Evolutionary conservation across 495 filamentous ascomycete genomes (phyloP).

Genomic region (Xylaria cubensis): DNA sequence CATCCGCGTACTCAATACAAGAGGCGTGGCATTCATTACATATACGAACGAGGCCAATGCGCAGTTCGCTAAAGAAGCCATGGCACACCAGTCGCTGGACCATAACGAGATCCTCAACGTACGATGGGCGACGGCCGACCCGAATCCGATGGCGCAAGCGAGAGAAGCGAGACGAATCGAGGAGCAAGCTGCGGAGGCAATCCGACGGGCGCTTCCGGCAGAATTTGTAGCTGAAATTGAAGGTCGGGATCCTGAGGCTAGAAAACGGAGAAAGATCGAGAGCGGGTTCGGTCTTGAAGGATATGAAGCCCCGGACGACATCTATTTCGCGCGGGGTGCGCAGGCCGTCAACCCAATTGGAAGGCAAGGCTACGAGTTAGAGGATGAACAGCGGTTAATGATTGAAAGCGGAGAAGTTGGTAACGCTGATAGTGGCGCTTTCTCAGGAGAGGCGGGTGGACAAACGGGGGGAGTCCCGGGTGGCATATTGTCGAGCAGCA

Average conservation of each 20-base stretch:
- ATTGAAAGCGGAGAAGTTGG: constrained; percentile 48
- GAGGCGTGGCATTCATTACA: constrained; percentile 83
- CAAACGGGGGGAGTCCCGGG: constrained; percentile 51
- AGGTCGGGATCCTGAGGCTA: constrained; percentile 82
- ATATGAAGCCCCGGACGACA: constrained; percentile 93
- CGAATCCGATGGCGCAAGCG: constrained; percentile 94
- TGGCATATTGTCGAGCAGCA: constrained; percentile 82
- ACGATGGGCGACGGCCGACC: constrained; percentile 94
- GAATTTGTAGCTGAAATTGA: constrained; percentile 95
- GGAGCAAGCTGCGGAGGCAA: constrained; percentile 97
- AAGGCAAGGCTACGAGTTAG: constrained; percentile 55
- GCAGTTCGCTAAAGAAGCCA: constrained; percentile 87
- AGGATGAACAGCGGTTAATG: constrained; percentile 57
- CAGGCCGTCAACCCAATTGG: constrained; percentile 66
- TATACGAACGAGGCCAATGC: constrained; percentile 85
- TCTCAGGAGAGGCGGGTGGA: constrained; percentile 52
- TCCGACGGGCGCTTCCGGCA: constrained; percentile 86
- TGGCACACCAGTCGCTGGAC: constrained; percentile 84
- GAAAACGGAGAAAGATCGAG: constrained; percentile 88
- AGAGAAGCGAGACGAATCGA: constrained; percentile 88
- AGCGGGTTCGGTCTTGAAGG: constrained; percentile 87
- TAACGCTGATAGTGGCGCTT: constrained; percentile 22
- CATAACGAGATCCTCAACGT: constrained; percentile 94
- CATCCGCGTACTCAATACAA: constrained; percentile 83
- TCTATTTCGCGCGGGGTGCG: constrained; percentile 80